These are phyloP conservation scores for Scheffersomyces spartinae DNA, from an alignment of 805 yeast species.

Conservation along the genomic window DNA sequence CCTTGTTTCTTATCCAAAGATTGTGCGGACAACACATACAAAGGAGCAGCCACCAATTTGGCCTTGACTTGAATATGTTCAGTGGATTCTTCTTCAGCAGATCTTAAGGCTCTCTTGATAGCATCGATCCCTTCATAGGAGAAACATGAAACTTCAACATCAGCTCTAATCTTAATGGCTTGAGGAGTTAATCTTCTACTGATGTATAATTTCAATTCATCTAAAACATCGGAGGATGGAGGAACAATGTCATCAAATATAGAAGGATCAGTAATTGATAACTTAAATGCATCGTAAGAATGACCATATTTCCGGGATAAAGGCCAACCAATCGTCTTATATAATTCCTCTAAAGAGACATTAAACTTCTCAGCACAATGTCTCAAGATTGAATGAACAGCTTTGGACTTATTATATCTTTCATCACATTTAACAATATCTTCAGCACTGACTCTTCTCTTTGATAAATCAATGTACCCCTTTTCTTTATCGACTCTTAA, in stretches of 20 bases:
- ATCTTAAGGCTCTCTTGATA: conserved; percentile 74
- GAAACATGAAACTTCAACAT: conserved; percentile 94
- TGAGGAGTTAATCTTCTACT: conserved; percentile 94
- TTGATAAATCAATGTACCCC: conserved; percentile 95
- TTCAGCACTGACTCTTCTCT: conserved; percentile 96
- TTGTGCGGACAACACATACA: conserved; percentile 87
- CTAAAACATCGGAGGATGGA: conserved; percentile 64
- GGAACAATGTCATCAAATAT: conserved; percentile 74
- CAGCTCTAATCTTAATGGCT: conserved; percentile 97
- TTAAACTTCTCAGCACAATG: conserved; percentile 97
- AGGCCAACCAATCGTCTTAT: conserved; percentile 94
- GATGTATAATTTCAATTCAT: conserved; percentile 79
- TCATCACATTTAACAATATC: conserved; percentile 97
- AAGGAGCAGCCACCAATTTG: conserved; percentile 93
- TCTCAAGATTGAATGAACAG: conserved; percentile 95
- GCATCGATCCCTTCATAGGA: conserved; percentile 97
- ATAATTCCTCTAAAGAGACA: conserved; percentile 73
- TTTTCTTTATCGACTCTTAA: conserved; percentile 97
- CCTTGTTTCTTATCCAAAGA: conserved; percentile 89
- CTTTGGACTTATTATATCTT: conserved; percentile 90
- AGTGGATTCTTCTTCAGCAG: conserved; percentile 76
- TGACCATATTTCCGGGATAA: conserved; percentile 91
- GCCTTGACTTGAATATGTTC: conserved; percentile 86
- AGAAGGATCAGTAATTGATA: conserved; percentile 83
- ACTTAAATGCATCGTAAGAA: conserved; percentile 94